Evolutionary conservation across 805 yeast species (phyloP).

Genomic region (Pichia paraexigua): DNA sequence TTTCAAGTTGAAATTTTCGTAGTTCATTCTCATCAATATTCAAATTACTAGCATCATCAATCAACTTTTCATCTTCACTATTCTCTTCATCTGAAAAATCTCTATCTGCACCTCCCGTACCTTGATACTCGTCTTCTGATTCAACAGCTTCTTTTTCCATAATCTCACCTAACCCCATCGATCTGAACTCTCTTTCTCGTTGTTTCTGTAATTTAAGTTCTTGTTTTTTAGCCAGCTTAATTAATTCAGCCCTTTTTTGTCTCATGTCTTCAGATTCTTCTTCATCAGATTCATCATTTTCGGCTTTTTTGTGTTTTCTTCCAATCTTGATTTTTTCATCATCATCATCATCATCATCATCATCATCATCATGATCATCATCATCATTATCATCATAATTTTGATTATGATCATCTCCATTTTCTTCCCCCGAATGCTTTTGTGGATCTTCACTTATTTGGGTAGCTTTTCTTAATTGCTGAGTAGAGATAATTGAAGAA

Average conservation of each 20-base stretch:
- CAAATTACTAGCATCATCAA: slow-evolving; percentile 58
- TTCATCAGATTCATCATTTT: slow-evolving; percentile 14
- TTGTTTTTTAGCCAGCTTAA: slow-evolving; percentile 19
- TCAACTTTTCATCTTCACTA: slow-evolving; percentile 71
- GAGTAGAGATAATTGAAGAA: neutral
- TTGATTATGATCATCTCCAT: neutral
- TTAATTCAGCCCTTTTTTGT: slow-evolving; percentile 17
- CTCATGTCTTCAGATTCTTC: slow-evolving; percentile 34
- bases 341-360: slow-evolving; percentile 14
- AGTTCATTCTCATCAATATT: slow-evolving; percentile 52
- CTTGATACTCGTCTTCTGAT: slow-evolving; percentile 85
- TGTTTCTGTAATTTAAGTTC: slow-evolving; percentile 20
- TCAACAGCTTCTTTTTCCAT: slow-evolving; percentile 82
- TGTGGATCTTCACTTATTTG: neutral
- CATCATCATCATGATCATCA: slow-evolving; percentile 12
- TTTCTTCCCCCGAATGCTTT: neutral
- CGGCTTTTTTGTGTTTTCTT: slow-evolving; percentile 21
- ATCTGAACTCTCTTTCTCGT: slow-evolving; percentile 45
- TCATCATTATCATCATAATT: slow-evolving; percentile 2
- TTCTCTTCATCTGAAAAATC: slow-evolving; percentile 51
- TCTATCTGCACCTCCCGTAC: slow-evolving; percentile 68
- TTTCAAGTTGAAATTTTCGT: slow-evolving; percentile 48
- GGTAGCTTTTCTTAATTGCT: neutral
- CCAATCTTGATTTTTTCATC: slow-evolving; percentile 17
- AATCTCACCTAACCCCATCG: slow-evolving; percentile 49